phyloP scores from a whole-genome alignment of 1,284 basidiomycete species.

The Cronartium quercuum region DNA sequence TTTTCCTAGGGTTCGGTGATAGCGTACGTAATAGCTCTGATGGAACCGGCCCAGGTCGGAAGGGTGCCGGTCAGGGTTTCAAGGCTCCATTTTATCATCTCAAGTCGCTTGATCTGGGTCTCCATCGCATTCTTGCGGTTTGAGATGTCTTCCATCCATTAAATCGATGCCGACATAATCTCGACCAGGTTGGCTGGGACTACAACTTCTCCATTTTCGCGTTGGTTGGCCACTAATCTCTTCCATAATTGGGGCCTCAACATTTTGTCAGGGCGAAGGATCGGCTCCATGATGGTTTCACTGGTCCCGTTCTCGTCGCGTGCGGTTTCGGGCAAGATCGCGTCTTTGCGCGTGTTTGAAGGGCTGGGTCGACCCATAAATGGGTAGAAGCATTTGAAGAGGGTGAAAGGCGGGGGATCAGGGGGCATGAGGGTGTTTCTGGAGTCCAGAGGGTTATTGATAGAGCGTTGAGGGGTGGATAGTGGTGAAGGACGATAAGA shows the following conservation, averaged over 20 bases:
- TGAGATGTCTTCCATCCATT: neutral
- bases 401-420: neutral
- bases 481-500: neutral
- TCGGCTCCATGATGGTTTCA: neutral
- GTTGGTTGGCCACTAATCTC: neutral
- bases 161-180: neutral
- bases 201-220: neutral
- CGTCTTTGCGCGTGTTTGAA: neutral
- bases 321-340: neutral
- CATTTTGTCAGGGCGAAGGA: neutral
- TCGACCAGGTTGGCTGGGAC: neutral
- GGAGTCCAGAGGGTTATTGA: neutral
- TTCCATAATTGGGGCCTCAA: neutral
- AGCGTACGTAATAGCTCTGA: neutral
- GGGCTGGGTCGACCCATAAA: neutral
- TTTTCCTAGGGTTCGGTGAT: neutral
- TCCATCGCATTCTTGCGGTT: neutral
- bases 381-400: neutral
- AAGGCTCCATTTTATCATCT: neutral
- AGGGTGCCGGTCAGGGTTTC: neutral
- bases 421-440: neutral
- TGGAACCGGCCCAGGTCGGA: neutral
- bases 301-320: neutral
- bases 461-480: neutral
- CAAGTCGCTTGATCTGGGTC: neutral